A percentile compares a stretch with the other conserved stretches of the same genome.
Evolutionary conservation across 2,329 filamentous ascomycete species (phyloP).

Genomic region (Sporothrix euskadiensis): DNA sequence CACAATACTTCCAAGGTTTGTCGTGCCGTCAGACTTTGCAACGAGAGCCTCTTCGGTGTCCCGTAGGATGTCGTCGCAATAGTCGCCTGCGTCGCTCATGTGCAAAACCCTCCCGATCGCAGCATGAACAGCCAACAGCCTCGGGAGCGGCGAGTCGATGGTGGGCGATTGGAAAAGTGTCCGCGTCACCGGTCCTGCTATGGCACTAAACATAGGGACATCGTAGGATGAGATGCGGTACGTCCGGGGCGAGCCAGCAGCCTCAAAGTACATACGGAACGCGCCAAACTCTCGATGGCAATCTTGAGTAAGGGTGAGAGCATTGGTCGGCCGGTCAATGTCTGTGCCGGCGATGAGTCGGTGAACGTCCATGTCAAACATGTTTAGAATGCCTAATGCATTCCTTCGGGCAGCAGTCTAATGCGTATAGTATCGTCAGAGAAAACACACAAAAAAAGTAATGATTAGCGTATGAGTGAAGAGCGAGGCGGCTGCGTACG

Average conservation of each 20-base stretch:
- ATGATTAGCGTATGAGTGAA: too few species aligned
- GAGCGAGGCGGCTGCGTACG: neutral
- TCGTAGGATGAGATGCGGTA: slow-evolving; percentile 20
- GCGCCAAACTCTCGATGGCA: slow-evolving; percentile 17
- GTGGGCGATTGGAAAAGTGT: slow-evolving; percentile 18
- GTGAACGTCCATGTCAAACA: slow-evolving; percentile 21
- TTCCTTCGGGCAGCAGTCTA: slow-evolving; percentile 19
- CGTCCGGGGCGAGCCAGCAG: slow-evolving; percentile 1
- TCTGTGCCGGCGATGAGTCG: slow-evolving; percentile 3
- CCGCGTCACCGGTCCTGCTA: slow-evolving; percentile 15
- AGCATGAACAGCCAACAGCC: slow-evolving; percentile 20
- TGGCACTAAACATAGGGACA: neutral
- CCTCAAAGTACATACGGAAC: slow-evolving; percentile 22
- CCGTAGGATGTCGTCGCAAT: slow-evolving; percentile 20
- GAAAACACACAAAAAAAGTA: too few species aligned
- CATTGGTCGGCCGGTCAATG: slow-evolving; percentile 23
- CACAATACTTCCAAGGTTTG: slow-evolving; percentile 4
- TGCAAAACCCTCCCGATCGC: slow-evolving; percentile 16
- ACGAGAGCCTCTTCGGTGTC: neutral
- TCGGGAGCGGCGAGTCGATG: slow-evolving; percentile 21
- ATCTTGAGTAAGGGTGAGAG: slow-evolving; percentile 10
- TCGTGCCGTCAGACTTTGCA: slow-evolving; percentile 14
- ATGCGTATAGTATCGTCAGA: neutral
- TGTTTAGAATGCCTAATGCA: slow-evolving; percentile 6
- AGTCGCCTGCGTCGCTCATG: slow-evolving; percentile 5